phyloP scores from a whole-genome alignment of 2,329 filamentous ascomycete genomes.

The Boeremia lycopersici region DNA sequence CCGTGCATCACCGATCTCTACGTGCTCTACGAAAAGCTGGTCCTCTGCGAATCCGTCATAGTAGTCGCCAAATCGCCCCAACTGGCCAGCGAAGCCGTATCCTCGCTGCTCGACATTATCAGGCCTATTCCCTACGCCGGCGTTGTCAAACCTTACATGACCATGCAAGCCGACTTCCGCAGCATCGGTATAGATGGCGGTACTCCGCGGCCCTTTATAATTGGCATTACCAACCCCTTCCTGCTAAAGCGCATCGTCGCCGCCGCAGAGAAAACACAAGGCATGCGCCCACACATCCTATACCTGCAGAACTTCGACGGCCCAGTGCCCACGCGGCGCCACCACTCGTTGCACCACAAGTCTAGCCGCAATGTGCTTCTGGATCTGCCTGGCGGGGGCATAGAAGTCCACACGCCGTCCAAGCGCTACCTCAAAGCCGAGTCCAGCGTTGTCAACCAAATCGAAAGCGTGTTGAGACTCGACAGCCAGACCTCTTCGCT shows the following conservation, averaged over 20 bases:
- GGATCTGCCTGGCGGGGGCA: constrained; percentile 49
- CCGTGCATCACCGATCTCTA: constrained; percentile 51
- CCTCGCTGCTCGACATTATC: constrained; percentile 48
- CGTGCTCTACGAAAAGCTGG: constrained; percentile 48
- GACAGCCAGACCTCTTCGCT: constrained; percentile 41
- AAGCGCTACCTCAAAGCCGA: constrained; percentile 50
- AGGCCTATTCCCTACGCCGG: constrained; percentile 50
- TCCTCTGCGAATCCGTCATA: constrained; percentile 50
- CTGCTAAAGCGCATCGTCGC: constrained; percentile 48
- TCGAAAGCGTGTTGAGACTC: constrained; percentile 42
- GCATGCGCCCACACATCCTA: constrained; percentile 45
- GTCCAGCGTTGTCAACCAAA: constrained; percentile 37
- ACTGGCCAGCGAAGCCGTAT: constrained; percentile 48
- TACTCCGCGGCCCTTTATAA: constrained; percentile 46
- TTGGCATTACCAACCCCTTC: constrained; percentile 52
- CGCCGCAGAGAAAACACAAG: constrained; percentile 42
- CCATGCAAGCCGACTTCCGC: constrained; percentile 52
- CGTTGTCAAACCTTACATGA: constrained; percentile 49
- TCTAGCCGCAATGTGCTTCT: constrained; percentile 43
- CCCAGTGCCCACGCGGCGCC: constrained; percentile 44
- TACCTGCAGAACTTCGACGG: constrained; percentile 47
- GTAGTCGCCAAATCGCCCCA: constrained; percentile 51
- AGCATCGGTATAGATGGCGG: constrained; percentile 49
- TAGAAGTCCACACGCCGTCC: constrained; percentile 43
- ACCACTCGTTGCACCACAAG: constrained; percentile 46